Evolutionary conservation across 1,284 basidiomycete genomes (phyloP), one percentile per base, ranked within the genome.

Genomic region (Marasmius fiardii): DNA sequence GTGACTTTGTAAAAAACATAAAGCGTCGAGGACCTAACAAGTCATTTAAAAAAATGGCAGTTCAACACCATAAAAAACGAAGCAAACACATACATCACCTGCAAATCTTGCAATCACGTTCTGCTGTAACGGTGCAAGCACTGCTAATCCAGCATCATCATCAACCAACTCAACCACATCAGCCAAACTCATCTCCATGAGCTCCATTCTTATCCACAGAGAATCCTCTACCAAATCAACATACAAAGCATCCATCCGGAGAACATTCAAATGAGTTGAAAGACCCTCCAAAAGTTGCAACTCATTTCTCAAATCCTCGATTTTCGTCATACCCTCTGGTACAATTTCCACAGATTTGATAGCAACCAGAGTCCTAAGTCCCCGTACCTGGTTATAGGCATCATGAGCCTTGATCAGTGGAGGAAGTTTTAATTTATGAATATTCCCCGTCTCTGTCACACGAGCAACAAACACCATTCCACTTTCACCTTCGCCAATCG

Each of bases 181-280:
- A 60, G 90, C 89, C 58, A 92, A 71, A 65, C 88, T 91, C 58
- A 88, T 76, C 65, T 91, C 88, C 90, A 91, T 91, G 26, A 92
- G 78, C 66, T 91, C 89, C 90, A 92, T 92, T 57, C 85, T 74
- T 51, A 92, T 84, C 90, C 90, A 92, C 43, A 92, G 68, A 56
- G 82, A 78, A 62, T 86, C 84, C 54, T 85, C 85, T 28, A 74
- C 72, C 8, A 84, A 65, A 63, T 86, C 82, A 21, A 89, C 83
- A 67, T 89, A 90, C 24, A 89, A 66, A 39, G 76, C 80, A 61
- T 90, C 86, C 73, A 89, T 79, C 2, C 74, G 69, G 14, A 92
- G 70, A 6, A 91, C 65, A 66, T 90, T 80, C n/a, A n/a, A n/a
- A n/a, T 59, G 77, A 74, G 62, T 90, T 82, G 51, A 74, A 68